phyloP scores from a whole-genome alignment of 1,139 yeast species.

The Scheffersomyces lignicola region DNA sequence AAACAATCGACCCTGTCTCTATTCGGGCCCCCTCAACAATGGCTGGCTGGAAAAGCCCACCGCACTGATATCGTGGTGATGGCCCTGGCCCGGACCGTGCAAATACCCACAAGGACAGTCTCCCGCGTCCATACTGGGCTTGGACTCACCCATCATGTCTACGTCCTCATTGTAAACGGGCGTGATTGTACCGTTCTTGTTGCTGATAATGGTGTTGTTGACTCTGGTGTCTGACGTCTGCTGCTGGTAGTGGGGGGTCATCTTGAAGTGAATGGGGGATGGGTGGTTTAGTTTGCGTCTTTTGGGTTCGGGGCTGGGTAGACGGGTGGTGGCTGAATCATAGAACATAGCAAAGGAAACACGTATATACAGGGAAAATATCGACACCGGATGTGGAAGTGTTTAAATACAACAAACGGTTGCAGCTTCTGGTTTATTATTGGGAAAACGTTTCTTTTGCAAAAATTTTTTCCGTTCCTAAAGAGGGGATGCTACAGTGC shows the following conservation, averaged over 20 bases:
- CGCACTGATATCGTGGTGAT: conserved; percentile 29
- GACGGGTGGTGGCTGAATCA: too few species aligned
- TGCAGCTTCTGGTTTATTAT: too few species aligned
- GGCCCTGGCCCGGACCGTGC: conserved; percentile 37
- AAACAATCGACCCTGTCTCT: too few species aligned
- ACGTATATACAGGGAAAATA: too few species aligned
- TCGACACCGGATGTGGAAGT: too few species aligned
- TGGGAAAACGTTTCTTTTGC: too few species aligned
- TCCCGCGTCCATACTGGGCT: conserved; percentile 7
- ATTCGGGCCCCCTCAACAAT: conserved; percentile 37
- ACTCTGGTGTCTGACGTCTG: neutral
- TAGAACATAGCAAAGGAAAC: too few species aligned
- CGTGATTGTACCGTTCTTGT: conserved; percentile 3
- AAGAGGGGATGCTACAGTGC: too few species aligned
- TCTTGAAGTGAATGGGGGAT: neutral
- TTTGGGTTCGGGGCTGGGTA: conserved; percentile 1
- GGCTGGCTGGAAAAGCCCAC: conserved; percentile 29
- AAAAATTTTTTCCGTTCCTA: too few species aligned
- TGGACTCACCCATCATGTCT: conserved; percentile 1
- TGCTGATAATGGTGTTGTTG: conserved; percentile 1
- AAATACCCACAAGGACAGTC: conserved; percentile 37
- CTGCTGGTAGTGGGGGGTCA: neutral
- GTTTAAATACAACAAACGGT: too few species aligned
- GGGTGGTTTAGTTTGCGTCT: conserved; percentile 2
- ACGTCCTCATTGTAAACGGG: neutral